A percentile compares a stretch with the other conserved stretches of the same genome.
phyloP scores from a whole-genome alignment of 176 grass and related monocot genomes.

The Bonia amplexicaulis region DNA sequence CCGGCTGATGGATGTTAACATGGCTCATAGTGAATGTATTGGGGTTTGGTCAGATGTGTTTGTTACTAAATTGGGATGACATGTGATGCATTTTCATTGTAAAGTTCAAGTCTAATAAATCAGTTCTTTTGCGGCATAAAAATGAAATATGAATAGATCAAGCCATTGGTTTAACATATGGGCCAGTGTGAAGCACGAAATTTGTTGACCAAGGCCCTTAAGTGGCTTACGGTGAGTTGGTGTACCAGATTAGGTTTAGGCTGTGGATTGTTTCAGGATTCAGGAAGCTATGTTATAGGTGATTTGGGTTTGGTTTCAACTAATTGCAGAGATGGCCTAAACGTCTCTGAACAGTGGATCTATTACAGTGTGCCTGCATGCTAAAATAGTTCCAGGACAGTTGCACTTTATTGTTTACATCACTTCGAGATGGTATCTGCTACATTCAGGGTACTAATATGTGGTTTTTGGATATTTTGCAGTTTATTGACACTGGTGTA shows the following conservation, averaged over 20 bases:
- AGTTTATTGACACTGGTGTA: conserved; percentile 60
- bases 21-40: not conserved
- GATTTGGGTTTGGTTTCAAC: not conserved
- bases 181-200: not conserved
- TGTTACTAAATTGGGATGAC: conserved; percentile 6
- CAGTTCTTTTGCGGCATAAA: not conserved
- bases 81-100: not conserved
- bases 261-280: not conserved
- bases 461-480: conserved; percentile 20
- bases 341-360: not conserved
- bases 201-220: not conserved
- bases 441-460: not conserved
- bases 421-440: not conserved
- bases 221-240: not conserved
- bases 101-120: not conserved
- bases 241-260: not conserved
- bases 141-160: not conserved
- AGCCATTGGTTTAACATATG: not conserved
- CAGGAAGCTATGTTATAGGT: not conserved
- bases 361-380: not conserved
- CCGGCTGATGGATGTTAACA: not conserved
- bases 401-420: not conserved
- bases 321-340: not conserved
- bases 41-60: not conserved
- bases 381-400: not conserved